Evolutionary conservation across 345 rosid species (phyloP), one percentile per base, ranked within the genome.

Genomic region (Noccaea bulbosa): DNA sequence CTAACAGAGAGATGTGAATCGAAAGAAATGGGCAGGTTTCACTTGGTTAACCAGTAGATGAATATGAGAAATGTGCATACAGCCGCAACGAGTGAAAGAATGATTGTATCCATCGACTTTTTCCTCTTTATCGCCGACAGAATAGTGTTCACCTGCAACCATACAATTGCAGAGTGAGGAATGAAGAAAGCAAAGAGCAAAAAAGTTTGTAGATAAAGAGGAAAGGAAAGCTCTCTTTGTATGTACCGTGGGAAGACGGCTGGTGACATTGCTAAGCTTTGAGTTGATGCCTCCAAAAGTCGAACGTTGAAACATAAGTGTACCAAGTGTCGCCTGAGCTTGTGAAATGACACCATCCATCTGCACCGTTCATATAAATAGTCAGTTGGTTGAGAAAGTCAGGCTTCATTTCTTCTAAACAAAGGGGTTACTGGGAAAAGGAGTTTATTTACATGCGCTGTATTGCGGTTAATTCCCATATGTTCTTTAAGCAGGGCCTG

Each of bases 261-360:
- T 87, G 87, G 90, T 72, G 48, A 94, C 88, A 80, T 88, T 94
- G 79, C 90, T 75, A 67, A 94, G 82, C 90, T 94, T 94, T 78
- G 88, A 94, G 80, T 91, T 90, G 78, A 94, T 83, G 75, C 93
- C 97, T 62, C 98, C 98, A 63, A 91, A 94, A 57, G 97, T 84
- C 59, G 96, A 91, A 35, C 96, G 90, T 75, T 94, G 99, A 78
- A 89, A 65, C 39, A 87, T 86, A 65, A 94, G 92, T 9, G 89
- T 60, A 45, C 99, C 96, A 3, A 94, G 91, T 38, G 99, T 91
- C 16, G 93, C 87, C 78, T 94, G 98, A 35, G 97, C 98, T 74
- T 94, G 99, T 62, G 98, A 94, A 75, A 91, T 91, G 71, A 89
- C 97, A 80, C 74, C 83, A 84, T 94, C 97, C 90, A 91, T 85